Evolutionary conservation across 164 flowering plant species (phyloP), one percentile per base, ranked within the genome.

Genomic region (Magnolia kwangsiensis): DNA sequence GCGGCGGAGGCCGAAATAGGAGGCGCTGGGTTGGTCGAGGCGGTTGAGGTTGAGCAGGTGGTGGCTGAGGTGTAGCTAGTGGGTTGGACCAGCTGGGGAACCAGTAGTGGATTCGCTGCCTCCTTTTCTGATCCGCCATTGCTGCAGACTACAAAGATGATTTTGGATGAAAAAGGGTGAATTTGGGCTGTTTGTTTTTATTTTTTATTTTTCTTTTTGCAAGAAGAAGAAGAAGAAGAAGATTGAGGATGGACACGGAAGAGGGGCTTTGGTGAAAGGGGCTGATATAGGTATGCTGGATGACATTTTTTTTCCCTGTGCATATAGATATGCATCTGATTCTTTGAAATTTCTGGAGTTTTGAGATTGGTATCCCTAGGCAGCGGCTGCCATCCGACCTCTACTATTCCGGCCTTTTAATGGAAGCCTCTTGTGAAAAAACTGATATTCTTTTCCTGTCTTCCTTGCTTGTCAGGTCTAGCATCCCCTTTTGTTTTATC

Each of bases 21-120:
- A 37, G 45, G 45, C 45, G 72, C 14, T 67, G 64, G 77, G 50
- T 63, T 11, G 31, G 31, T 14, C 3, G 51, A 21, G 45, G 63
- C 11, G 16, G 77, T 63, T n/a, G 49, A 19, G 79, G 58, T 72
- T 71, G 81, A 55, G 73, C 20, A 75, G 77, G 59, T 31, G 27
- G 29, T 55, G 45, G 16, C 65, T 23, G 23, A 20, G 68, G 50
- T 7, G 67, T 14, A 13, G 79, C 20, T 13, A 58, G 3, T 45
- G 21, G 24, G 24, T 50, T 50, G n/a, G 3, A 8, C 72, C 55
- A n/a, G 73, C 27, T 71, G 24, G 75, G 75, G 13, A 78, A 37
- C 76, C 68, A 24, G 5, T 66, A 73, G 37, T 69, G 80, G 2
- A 72, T 67, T 14, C 37, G 68, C 20, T 6, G 68, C 37, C 73